These are phyloP conservation scores for Rugonectria rugulosa DNA, from an alignment of 2,329 filamentous ascomycete genomes.

Conservation along the genomic window DNA sequence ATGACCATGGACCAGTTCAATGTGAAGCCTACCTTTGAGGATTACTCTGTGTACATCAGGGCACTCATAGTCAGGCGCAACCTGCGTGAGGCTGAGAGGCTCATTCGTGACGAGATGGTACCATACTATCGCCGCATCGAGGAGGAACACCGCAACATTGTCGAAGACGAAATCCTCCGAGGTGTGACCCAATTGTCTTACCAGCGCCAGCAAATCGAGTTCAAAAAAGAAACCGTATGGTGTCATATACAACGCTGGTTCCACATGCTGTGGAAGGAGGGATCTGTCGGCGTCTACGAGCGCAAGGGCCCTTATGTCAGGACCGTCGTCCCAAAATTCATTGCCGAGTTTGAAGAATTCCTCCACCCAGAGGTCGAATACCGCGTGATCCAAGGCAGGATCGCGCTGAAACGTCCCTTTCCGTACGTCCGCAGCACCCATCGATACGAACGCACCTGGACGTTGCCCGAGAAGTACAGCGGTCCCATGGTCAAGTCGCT, in stretches of 20 bases:
- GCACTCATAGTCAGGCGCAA: conserved; percentile 43
- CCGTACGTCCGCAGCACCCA: conserved; percentile 33
- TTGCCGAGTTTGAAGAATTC: conserved; percentile 46
- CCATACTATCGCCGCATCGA: conserved; percentile 46
- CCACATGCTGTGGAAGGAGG: conserved; percentile 35
- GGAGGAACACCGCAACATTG: conserved; percentile 35
- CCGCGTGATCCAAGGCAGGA: conserved; percentile 43
- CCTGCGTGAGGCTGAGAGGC: conserved; percentile 43
- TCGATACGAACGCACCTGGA: conserved; percentile 30
- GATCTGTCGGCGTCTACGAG: conserved; percentile 30
- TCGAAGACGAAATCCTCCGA: conserved; percentile 46
- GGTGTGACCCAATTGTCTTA: conserved; percentile 23
- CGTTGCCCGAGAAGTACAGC: conserved; percentile 38
- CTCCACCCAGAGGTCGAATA: conserved; percentile 42
- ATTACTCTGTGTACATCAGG: conserved; percentile 58
- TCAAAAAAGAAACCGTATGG: conserved; percentile 44
- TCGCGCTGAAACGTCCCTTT: conserved; percentile 37
- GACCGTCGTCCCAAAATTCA: conserved; percentile 41
- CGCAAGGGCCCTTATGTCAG: conserved; percentile 32
- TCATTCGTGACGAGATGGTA: conserved; percentile 51
- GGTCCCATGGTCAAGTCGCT: conserved; percentile 18
- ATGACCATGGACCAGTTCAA: conserved; percentile 68
- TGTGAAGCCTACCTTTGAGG: conserved; percentile 62
- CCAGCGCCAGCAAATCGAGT: conserved; percentile 40
- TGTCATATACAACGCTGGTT: conserved; percentile 42